phyloP scores from a whole-genome alignment of 148 eudicot species.

The Rhododendron mucronatum region DNA sequence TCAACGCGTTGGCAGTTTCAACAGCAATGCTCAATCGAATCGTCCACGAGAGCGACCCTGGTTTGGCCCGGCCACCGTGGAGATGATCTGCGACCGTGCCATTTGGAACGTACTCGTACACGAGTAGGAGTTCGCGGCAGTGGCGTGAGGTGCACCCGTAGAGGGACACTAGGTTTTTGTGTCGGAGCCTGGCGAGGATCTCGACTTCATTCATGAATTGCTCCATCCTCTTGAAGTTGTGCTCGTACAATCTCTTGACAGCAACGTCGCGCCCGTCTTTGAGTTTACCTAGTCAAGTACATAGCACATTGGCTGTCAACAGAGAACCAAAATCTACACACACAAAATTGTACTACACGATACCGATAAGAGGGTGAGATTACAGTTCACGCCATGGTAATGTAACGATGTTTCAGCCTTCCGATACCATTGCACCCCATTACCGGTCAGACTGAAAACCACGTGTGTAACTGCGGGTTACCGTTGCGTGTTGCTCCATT shows the following conservation, averaged over 20 bases:
- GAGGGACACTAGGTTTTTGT: conserved; percentile 57
- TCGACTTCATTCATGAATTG: conserved; percentile 69
- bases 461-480: too few relatives aligned
- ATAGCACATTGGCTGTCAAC: not conserved
- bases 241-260: conserved; percentile 58
- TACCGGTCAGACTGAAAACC: too few relatives aligned
- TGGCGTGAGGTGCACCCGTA: conserved; percentile 73
- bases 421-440: too few relatives aligned
- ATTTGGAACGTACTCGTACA: conserved; percentile 65
- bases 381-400: not conserved
- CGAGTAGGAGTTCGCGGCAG: conserved; percentile 55
- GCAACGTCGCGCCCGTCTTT: conserved; percentile 46
- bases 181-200: conserved; percentile 57
- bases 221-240: conserved; percentile 47
- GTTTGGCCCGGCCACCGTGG: conserved; percentile 33
- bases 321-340: not conserved
- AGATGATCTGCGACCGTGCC: conserved; percentile 86
- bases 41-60: conserved; percentile 35
- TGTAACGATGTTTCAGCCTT: too few relatives aligned
- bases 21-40: conserved; percentile 48
- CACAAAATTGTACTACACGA: not conserved
- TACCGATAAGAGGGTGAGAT: not conserved
- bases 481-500: too few relatives aligned
- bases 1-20: conserved; percentile 54
- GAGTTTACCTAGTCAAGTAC: conserved; percentile 25